These are phyloP conservation scores for Gossypium schwendimanii DNA, from an alignment of 441 rosid genomes.

Conservation along the genomic window DNA sequence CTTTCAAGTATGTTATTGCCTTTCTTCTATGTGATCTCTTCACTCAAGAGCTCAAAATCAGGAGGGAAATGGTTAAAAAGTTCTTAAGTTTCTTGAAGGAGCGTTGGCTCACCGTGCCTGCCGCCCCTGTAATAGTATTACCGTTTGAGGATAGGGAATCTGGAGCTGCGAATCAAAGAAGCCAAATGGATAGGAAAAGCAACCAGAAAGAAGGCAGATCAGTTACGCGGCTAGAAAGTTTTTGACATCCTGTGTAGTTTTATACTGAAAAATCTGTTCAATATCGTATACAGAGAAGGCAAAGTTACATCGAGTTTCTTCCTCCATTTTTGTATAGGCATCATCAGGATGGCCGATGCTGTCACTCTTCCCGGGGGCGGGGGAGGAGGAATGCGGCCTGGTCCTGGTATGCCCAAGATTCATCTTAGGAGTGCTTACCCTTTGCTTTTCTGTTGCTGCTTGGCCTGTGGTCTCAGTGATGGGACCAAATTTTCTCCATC, in stretches of 20 bases:
- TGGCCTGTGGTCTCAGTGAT: no score
- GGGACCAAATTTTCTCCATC: no score
- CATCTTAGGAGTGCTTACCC: no score
- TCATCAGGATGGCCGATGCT: no score
- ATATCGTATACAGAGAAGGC: background rate
- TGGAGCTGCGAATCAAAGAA: constrained; percentile 27
- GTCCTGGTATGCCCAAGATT: no score
- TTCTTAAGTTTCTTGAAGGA: constrained; percentile 56
- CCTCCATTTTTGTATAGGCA: background rate
- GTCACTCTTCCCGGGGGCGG: no score
- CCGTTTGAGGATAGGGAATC: constrained; percentile 53
- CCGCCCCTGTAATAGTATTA: constrained; percentile 71
- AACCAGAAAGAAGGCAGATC: constrained; percentile 28
- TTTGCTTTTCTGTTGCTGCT: no score
- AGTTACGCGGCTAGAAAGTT: constrained; percentile 20
- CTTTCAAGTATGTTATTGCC: constrained; percentile 77
- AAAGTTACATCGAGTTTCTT: background rate
- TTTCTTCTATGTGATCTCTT: constrained; percentile 67
- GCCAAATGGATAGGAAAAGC: constrained; percentile 27
- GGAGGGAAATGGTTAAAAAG: constrained; percentile 66
- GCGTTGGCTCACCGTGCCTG: constrained; percentile 85
- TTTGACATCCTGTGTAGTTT: constrained; percentile 4
- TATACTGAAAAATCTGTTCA: background rate
- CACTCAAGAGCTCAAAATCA: constrained; percentile 79
- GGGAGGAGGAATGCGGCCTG: no score